Conservation (phyloP, 1,284 basidiomycete genomes). For the Ceratobasidium theobromae region DNA sequence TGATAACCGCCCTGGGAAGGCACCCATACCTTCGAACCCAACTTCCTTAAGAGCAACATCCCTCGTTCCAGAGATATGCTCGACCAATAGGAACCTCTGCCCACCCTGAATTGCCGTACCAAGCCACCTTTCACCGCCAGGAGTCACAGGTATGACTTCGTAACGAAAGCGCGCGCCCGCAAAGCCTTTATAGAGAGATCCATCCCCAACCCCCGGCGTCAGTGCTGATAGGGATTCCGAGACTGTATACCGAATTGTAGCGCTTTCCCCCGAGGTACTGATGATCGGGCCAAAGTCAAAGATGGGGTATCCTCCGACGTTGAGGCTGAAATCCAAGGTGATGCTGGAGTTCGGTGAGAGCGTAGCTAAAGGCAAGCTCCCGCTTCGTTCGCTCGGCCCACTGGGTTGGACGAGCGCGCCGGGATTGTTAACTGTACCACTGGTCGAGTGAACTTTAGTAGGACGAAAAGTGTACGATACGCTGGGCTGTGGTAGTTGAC, state of each 20-base stretch:
- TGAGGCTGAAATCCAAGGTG: neutral
- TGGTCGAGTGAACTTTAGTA: neutral
- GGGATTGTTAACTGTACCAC: neutral
- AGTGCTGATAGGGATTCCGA: neutral
- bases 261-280: neutral
- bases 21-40: neutral
- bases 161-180: neutral
- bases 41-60: neutral
- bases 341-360: neutral
- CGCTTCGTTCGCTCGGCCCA: neutral
- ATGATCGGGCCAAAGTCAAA: neutral
- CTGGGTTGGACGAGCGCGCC: neutral
- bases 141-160: neutral
- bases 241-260: neutral
- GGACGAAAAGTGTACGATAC: neutral
- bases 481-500: neutral
- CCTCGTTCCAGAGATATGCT: neutral
- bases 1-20: neutral
- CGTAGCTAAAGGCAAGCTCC: neutral
- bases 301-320: neutral
- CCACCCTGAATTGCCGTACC: neutral
- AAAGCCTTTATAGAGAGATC: neutral
- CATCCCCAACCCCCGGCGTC: neutral
- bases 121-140: neutral
- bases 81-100: neutral